These are phyloP conservation scores for Candida sp. DNA, from an alignment of 1,139 yeast genomes.

Conservation along the genomic window DNA sequence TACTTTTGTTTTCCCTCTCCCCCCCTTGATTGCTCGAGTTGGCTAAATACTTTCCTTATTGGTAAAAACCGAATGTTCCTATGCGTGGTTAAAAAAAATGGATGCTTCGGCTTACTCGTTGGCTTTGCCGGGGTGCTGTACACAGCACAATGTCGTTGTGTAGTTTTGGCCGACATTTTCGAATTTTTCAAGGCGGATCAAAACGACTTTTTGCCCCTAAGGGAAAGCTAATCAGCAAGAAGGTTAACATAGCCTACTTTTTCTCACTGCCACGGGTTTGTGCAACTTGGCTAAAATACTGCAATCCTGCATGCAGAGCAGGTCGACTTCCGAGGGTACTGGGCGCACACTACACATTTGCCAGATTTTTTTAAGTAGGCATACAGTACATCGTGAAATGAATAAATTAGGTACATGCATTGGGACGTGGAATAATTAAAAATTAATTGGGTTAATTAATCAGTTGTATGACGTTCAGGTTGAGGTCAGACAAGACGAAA, in stretches of 20 bases:
- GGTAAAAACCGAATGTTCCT: neutral
- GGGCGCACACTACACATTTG: neutral
- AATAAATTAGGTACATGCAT: neutral
- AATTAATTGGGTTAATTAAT: no score
- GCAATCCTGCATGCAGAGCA: no score
- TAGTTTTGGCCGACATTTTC: neutral
- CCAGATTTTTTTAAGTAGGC: neutral
- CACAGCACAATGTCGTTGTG: no score
- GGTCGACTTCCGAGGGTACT: neutral
- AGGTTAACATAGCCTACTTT: neutral
- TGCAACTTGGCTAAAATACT: no score
- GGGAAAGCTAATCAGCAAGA: neutral
- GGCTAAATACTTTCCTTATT: no score
- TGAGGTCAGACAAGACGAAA: no score
- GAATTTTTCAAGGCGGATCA: slow-evolving; percentile 1
- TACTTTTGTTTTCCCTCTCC: no score
- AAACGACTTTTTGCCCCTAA: neutral
- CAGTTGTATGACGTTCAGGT: no score
- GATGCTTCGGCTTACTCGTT: neutral
- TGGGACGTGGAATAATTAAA: no score
- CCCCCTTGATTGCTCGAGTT: no score
- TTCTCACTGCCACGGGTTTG: no score
- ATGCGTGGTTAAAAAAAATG: no score
- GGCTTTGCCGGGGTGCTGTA: neutral
- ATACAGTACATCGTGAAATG: neutral